Evolutionary conservation across 495 filamentous ascomycete species (phyloP).

Genomic region (Aspergillus taichungensis): DNA sequence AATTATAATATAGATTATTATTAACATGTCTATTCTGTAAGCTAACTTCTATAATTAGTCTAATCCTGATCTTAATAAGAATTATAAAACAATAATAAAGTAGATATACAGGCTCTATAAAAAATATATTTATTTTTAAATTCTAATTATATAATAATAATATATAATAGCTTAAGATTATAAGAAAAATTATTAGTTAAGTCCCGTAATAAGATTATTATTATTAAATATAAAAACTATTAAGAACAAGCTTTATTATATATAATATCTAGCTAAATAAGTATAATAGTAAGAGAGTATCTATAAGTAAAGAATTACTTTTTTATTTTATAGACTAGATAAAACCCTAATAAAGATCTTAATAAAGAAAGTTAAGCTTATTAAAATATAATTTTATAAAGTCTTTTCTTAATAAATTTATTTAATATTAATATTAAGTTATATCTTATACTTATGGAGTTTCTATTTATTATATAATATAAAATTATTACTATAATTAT

Average conservation of each 20-base stretch:
- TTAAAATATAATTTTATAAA: constrained; percentile 16
- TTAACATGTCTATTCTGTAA: constrained; percentile 2
- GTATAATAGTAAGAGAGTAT: constrained; percentile 1
- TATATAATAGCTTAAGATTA: too few relatives aligned
- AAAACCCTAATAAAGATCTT: not conserved
- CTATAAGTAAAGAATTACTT: not conserved
- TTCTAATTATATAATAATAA: too few relatives aligned
- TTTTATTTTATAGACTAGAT: not conserved
- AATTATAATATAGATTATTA: not conserved
- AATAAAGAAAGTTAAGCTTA: constrained; percentile 10
- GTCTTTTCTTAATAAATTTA: constrained; percentile 11
- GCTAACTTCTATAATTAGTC: constrained; percentile 1
- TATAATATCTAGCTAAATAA: constrained; percentile 9
- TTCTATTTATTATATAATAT: constrained; percentile 5
- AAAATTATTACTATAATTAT: constrained; percentile 14
- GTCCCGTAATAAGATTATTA: too few relatives aligned
- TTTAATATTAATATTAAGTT: constrained; percentile 8
- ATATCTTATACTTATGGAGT: constrained; percentile 12
- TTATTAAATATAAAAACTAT: not conserved
- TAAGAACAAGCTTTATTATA: constrained; percentile 1
- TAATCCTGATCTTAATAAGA: constrained; percentile 2
- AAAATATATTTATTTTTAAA: too few relatives aligned
- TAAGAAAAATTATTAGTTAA: too few relatives aligned
- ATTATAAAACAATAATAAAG: constrained; percentile 8
- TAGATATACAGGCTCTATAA: not conserved